Base-by-base conservation (phyloP, 129 eudicot genomes). In the Helichrysum umbraculigerum region DNA sequence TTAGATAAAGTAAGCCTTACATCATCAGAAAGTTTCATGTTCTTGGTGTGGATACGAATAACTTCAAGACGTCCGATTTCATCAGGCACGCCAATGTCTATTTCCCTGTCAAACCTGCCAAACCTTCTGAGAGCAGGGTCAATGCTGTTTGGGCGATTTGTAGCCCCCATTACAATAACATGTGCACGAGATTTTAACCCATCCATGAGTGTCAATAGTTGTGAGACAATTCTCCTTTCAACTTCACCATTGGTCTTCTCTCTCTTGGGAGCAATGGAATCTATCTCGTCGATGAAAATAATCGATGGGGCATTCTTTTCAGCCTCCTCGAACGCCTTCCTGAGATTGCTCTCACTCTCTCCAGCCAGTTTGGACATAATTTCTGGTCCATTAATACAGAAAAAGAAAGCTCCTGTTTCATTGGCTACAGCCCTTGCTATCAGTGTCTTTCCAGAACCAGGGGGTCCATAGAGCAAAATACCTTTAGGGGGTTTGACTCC, bases 251-350 rank as follows among this genome's bases (percentile, higher is more conserved):
- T 77, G 4, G 97, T 91, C 79, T 88, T 91, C 52, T 91, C 94
- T 82, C 97, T 41, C 82, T 91, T 91, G 4, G 97, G 97, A 69
- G 97, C 94, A 72, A 91, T 91, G 16, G 90, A 91, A 77, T 91
- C 97, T 12, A 88, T 88, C 74, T 91, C 94, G 82, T 91, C 96
- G 66, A 90, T 90, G 19, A 90, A 90, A n/a, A 90, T 90, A 59
- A 90, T 88, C 0, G 96, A 90, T 6, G 96, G 96, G 9, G 96
- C 96, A 70, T 90, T 90, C 88, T 90, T 90, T 79, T 90, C 96
- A 66, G 97, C 97, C 68, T 91, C 97, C 84, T 90, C 96, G 57
- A 90, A 90, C 41, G 96, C 96, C 86, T 90, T 90, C 56, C 96
- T 86, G 33, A 90, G 88, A 44, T 90, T 90, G 79, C 96, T 90